Conservation (phyloP, 73 alveolate genomes). For the Symbiodinium natans region DNA sequence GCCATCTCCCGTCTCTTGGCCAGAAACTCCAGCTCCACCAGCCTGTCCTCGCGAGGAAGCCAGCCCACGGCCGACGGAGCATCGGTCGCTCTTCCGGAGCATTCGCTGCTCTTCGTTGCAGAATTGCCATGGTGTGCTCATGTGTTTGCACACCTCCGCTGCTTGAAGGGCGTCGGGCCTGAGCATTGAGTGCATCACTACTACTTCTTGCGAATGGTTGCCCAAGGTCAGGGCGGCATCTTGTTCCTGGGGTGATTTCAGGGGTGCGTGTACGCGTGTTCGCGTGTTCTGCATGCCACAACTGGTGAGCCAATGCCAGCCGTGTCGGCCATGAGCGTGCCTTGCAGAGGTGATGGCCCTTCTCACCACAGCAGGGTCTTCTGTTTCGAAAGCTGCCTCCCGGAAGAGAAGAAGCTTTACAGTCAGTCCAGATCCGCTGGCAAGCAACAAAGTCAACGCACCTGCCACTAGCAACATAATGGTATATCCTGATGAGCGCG, state of each 20-base stretch:
- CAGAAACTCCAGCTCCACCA: conserved; percentile 18
- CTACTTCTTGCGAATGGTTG: neutral
- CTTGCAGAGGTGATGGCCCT: neutral
- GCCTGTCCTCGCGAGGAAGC: conserved; percentile 10
- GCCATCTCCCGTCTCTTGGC: conserved; percentile 78
- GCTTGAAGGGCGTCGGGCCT: conserved; percentile 29
- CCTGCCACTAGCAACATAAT: too few relatives aligned
- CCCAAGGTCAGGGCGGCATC: too few relatives aligned
- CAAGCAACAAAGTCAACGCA: too few relatives aligned
- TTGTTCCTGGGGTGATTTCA: too few relatives aligned
- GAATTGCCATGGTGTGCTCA: neutral
- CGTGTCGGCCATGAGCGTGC: too few relatives aligned
- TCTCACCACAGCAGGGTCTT: conserved; percentile 7
- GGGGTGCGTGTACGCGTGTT: too few relatives aligned
- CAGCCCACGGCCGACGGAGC: neutral
- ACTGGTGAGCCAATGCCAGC: too few relatives aligned
- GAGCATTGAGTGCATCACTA: neutral
- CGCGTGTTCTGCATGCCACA: too few relatives aligned
- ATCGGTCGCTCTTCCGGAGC: neutral
- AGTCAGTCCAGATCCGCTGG: too few relatives aligned
- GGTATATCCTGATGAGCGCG: too few relatives aligned
- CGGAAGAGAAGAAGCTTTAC: neutral
- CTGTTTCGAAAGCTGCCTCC: neutral
- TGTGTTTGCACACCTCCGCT: neutral
- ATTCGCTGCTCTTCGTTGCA: neutral